Evolutionary conservation across 2,329 filamentous ascomycete species (phyloP), one percentile per base, ranked within the genome.

Genomic region (Exophiala viscosa): DNA sequence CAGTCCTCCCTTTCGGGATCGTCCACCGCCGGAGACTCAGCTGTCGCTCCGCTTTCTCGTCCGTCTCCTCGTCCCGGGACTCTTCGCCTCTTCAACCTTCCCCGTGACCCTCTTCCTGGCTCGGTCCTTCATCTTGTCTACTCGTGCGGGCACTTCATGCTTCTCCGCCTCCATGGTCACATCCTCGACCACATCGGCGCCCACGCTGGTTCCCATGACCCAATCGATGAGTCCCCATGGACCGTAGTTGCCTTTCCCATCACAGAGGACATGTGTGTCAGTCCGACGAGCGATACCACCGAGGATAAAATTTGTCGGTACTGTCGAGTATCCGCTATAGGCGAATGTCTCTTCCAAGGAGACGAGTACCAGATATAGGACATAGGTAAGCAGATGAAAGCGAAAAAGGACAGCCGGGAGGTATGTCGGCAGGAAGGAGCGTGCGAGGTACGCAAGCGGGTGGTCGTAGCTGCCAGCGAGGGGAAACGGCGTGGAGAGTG

Each of bases 381-480:
- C 69, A 67, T 79, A 84, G 3, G 80, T 82, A 52, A 84, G 69
- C 46, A 84, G 75, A 65, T 84, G 82, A 68, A 82, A 81, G 51
- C 81, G 78, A 63, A 82, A 76, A 14, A 79, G 56, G 33, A 78
- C 68, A 1, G 80, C 80, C 1, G 82, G 79, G 1, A 79, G 60
- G 61, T 81, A 82, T 5, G 79, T 73, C 1, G 82, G 82, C 20
- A 83, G 49, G 66, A 81, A 83, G 33, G 71, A 74, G 52, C 69
- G 70, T 15, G 83, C 53, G 3, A 84, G 64, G 63, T 82, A 81
- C 38, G 72, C 70, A 7, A 76, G 52, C 0, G 82, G 81, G 61
- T 85, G 82, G 61, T 85, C 81, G 66, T 84, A 84, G 56, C 79
- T 75, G 3, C 80, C 81, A 3, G 76, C 74, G 14, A 84, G 69